phyloP scores from a whole-genome alignment of 2,329 filamentous ascomycete genomes.

The Aspergillus ibericus region DNA sequence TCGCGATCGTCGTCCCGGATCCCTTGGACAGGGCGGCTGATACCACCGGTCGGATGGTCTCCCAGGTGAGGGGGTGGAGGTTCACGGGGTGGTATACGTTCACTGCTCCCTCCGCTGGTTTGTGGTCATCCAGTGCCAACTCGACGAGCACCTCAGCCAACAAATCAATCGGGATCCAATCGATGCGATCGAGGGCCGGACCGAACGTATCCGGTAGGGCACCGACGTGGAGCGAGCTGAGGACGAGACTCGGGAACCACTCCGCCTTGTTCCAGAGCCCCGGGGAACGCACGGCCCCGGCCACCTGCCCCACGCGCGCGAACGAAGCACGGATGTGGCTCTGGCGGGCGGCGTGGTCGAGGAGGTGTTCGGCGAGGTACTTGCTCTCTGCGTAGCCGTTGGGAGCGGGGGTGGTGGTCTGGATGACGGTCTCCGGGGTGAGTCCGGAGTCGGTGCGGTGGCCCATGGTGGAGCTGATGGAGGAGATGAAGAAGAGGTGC shows the following conservation, averaged over 20 bases:
- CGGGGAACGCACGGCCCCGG: conserved; percentile 14
- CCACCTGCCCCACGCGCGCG: conserved; percentile 31
- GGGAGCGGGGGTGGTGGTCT: background rate
- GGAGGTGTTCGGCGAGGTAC: conserved; percentile 27
- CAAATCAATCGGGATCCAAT: background rate
- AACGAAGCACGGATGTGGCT: background rate
- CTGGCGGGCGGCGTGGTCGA: conserved; percentile 20
- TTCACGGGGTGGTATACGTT: conserved; percentile 22
- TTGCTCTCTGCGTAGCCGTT: conserved; percentile 31
- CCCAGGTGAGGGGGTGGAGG: conserved; percentile 15
- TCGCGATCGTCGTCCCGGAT: background rate
- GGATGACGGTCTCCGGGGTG: conserved; percentile 1
- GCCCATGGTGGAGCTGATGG: background rate
- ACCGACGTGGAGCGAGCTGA: conserved; percentile 8
- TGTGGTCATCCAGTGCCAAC: background rate
- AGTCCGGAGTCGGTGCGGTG: background rate
- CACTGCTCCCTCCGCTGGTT: background rate
- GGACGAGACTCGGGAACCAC: conserved; percentile 16
- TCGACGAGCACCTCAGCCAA: conserved; percentile 32
- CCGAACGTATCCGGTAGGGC: conserved; percentile 9
- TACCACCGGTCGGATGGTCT: conserved; percentile 5
- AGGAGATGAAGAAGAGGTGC: conserved; percentile 4
- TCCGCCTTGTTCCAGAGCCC: conserved; percentile 12
- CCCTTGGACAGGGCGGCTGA: background rate
- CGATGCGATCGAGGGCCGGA: background rate